Evolutionary conservation across 2,329 filamentous ascomycete species (phyloP).

Genomic region (Ceratocystis huliohia): DNA sequence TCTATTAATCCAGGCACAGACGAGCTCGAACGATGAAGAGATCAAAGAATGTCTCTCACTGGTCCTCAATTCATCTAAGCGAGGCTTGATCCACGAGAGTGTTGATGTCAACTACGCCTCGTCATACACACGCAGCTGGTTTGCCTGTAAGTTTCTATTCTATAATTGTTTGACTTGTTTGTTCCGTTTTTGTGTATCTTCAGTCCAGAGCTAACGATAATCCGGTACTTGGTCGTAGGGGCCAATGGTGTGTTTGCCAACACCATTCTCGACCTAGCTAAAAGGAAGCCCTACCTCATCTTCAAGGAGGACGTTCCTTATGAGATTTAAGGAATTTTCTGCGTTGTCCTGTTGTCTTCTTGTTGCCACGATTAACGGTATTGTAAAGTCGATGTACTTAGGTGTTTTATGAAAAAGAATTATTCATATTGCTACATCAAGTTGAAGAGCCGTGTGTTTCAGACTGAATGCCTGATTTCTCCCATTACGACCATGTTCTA

Average conservation of each 20-base stretch:
- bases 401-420: background rate
- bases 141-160: slow-evolving; percentile 51
- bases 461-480: no score
- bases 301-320: slow-evolving; percentile 55
- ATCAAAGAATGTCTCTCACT: slow-evolving; percentile 59
- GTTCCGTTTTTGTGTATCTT: background rate
- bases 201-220: background rate
- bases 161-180: background rate
- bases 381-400: background rate
- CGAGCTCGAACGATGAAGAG: slow-evolving; percentile 68
- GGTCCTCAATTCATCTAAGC: slow-evolving; percentile 60
- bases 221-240: slow-evolving; percentile 34
- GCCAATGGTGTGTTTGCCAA: slow-evolving; percentile 93
- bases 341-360: background rate
- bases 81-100: slow-evolving; percentile 85
- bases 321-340: slow-evolving; percentile 29
- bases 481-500: no score
- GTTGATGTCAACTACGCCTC: slow-evolving; percentile 58
- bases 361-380: background rate
- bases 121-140: slow-evolving; percentile 86
- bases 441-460: no score
- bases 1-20: slow-evolving; percentile 80
- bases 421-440: no score
- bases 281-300: slow-evolving; percentile 75
- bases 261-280: slow-evolving; percentile 79